A percentile compares a stretch with the other conserved stretches of the same genome.
Conservation (phyloP, 2,329 filamentous ascomycete genomes). For the Chalaropsis thielavioides region DNA sequence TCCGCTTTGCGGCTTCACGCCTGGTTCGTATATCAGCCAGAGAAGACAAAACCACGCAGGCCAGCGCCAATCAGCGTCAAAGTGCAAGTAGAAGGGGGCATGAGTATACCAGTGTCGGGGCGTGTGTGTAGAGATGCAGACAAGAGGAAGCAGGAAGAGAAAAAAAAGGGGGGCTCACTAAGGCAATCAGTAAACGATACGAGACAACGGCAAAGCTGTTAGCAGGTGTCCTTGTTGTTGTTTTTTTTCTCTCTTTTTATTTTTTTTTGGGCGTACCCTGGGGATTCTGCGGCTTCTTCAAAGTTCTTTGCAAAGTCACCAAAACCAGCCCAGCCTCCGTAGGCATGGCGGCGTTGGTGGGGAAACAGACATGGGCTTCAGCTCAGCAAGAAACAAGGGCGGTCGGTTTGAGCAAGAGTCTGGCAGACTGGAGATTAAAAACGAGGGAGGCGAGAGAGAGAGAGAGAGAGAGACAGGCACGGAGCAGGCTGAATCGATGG, state of each 20-base stretch:
- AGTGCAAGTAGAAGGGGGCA: not conserved
- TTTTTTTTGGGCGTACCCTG: not conserved
- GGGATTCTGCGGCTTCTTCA: not conserved
- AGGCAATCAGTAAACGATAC: slow-evolving; percentile 1
- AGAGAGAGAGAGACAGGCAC: not conserved
- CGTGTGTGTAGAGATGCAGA: not conserved
- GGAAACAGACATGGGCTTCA: slow-evolving; percentile 3
- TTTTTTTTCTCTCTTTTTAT: not conserved
- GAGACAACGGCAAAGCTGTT: slow-evolving; percentile 1
- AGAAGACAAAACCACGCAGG: not conserved
- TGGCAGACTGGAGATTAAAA: not conserved
- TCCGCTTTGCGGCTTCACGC: not conserved
- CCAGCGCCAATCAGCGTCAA: not conserved
- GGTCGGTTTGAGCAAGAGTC: not conserved
- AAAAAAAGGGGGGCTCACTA: not conserved
- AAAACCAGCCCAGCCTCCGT: not conserved
- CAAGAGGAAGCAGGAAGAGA: no score
- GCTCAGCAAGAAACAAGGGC: not conserved
- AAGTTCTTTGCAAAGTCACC: not conserved
- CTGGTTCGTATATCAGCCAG: not conserved
- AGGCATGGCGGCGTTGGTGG: not conserved
- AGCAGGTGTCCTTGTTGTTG: not conserved
- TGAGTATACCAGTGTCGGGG: not conserved
- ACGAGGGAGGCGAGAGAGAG: no score
- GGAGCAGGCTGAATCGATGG: not conserved